Evolutionary conservation across 1,284 basidiomycete genomes (phyloP).

Genomic region (Chiua sp.): DNA sequence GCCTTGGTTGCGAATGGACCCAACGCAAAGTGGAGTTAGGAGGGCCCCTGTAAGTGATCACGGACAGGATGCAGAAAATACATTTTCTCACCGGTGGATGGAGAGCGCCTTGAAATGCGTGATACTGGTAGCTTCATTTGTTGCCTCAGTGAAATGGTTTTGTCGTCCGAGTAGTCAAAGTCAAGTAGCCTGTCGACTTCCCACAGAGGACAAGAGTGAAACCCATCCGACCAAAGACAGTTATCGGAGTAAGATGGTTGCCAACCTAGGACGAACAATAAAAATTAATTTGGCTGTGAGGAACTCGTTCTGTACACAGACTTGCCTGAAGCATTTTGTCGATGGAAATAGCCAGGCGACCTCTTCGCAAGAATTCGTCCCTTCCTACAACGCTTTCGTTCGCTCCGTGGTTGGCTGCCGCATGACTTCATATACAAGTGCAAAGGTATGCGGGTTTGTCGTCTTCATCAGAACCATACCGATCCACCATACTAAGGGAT

Average conservation of each 20-base stretch:
- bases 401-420: conserved; percentile 70
- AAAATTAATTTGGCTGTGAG: conserved; percentile 18
- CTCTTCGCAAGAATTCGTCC: conserved; percentile 72
- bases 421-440: conserved; percentile 79
- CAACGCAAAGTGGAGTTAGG: no score
- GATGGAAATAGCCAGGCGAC: conserved; percentile 79
- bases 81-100: conserved; percentile 34
- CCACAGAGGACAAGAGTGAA: conserved; percentile 44
- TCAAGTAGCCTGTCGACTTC: conserved; percentile 78
- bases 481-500: conserved; percentile 55
- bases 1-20: no score
- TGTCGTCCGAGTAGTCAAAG: conserved; percentile 75
- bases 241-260: conserved; percentile 18
- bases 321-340: conserved; percentile 86
- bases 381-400: conserved; percentile 59
- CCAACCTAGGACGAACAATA: conserved; percentile 29
- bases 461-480: conserved; percentile 73
- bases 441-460: conserved; percentile 62
- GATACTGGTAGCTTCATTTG: conserved; percentile 67
- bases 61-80: conserved; percentile 38
- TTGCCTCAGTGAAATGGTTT: conserved; percentile 72
- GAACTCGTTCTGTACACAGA: conserved; percentile 19
- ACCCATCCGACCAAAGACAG: conserved; percentile 13
- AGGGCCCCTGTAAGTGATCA: conserved; percentile 10
- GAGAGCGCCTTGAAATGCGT: conserved; percentile 47